Base-by-base conservation (phyloP, 2,329 filamentous ascomycete genomes). In the Pochonia chlamydosporia region DNA sequence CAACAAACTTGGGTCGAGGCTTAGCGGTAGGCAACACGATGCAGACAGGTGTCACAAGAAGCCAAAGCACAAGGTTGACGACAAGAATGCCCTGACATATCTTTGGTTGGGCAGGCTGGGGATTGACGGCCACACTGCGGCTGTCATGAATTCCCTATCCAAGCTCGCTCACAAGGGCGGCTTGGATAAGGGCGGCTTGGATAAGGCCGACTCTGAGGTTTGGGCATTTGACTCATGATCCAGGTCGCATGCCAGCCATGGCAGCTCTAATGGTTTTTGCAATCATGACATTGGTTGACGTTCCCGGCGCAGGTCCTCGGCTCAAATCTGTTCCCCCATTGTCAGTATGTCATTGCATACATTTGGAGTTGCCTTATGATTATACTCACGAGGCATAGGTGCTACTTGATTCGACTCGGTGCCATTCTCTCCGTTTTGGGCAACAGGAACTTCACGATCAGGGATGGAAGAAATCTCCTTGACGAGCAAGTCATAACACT, bases 251-350 rank as follows among this genome's bases (percentile, higher is more conserved):
- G 5, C 54, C 53, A 9, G 54, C 50, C 55, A 64, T 62, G 25
- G 61, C 62, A 4, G 57, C 45, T 5, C 59, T 58, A 24, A 64
- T 59, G 8, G 63, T 64, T 33, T 54, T 58, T 28, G 59, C 57
- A 45, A 66, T 62, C 54, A 59, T 56, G 11, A 59, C 56, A 45
- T 65, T 64, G 4, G 57, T 64, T 3, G 54, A 50, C 3, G 53
- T 51, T 16, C 44, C 30, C 5, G 20, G 21, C 23, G 37, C 10
- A n/a, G 40, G 20, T 43, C n/a, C 40, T n/a, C 16, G 28, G 13
- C 3, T 25, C 21, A 37, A 11, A 21, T 39, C 35, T 39, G 23
- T 8, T 23, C 18, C 33, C 23, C 23, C 11, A 36, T 20, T 14
- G 35, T 39, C 20, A 39, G 35, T 39, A 7, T 18, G 7, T 18